Base-by-base conservation (phyloP, 2,329 filamentous ascomycete genomes). In the Sordariomycetes sp. region DNA sequence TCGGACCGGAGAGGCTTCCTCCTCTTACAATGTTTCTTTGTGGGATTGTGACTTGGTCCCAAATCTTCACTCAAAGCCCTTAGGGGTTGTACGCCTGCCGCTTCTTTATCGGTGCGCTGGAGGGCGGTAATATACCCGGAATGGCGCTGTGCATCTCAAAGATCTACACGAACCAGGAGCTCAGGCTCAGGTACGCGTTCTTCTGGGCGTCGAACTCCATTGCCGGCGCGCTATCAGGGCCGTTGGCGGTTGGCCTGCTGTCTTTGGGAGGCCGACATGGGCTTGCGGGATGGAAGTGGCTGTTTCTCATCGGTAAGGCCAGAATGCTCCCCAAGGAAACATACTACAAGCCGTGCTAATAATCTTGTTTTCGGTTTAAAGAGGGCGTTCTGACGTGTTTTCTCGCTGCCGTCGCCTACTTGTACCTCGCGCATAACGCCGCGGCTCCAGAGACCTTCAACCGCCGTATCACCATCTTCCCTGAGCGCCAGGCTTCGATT, bases 111-210 rank as follows among this genome's bases (percentile, higher is more conserved):
- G 67, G 66, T 6, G 59, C 64, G 0, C 63, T 68, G 0, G 65
- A 69, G 20, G 67, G 66, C 6, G 67, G 67, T 2, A 69, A 67
- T 1, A 65, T 69, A n/a, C 66, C 66, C 0, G 67, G 66, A 7
- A 65, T 65, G 17, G 65, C 65, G 17, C 60, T 66, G 7, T 67
- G 67, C 42, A 65, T 69, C n/a, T 64, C 67, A 0, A 60, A 61
- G 35, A 68, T 62, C 48, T 68, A 68, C 48, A 66, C 63, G 0
- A 65, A 66, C n/a, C 42, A 65, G 8, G 67, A 69, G 52, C 58
- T 68, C 0, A 66, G 61, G 0, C 36, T 67, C 1, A 55, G 67
- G 7, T 67, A 64, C 13, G 62, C 65, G 7, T 62, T 68, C 0
- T 68, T 68, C 59, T 68, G 64, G 65, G 65, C 65, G 4, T 66